Evolutionary conservation across 1,139 yeast genomes (phyloP).

Genomic region (Nadsonia commutata): DNA sequence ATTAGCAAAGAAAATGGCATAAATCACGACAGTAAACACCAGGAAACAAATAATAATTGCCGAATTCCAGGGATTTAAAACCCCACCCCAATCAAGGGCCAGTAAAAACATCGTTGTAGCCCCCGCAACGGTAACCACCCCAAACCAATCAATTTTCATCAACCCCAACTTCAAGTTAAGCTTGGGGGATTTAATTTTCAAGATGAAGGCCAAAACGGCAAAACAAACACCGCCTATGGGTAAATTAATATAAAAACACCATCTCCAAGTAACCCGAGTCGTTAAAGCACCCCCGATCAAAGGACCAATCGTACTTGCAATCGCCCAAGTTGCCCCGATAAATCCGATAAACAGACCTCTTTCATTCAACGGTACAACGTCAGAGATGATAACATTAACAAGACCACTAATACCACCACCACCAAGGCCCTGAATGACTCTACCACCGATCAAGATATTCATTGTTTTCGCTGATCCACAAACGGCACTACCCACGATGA

Average conservation of each 20-base stretch:
- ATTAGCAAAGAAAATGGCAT: slow-evolving; percentile 24
- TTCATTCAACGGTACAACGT: slow-evolving; percentile 40
- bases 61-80: slow-evolving; percentile 33
- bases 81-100: slow-evolving; percentile 40
- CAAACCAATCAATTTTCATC: slow-evolving; percentile 31
- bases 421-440: slow-evolving; percentile 54
- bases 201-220: slow-evolving; percentile 25
- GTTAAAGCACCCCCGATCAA: slow-evolving; percentile 56
- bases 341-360: slow-evolving; percentile 33
- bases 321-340: slow-evolving; percentile 38
- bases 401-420: slow-evolving; percentile 53
- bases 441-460: slow-evolving; percentile 48
- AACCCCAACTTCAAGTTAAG: slow-evolving; percentile 28
- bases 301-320: slow-evolving; percentile 53
- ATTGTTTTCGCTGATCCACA: slow-evolving; percentile 38
- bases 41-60: slow-evolving; percentile 41
- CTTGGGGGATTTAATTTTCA: slow-evolving; percentile 33
- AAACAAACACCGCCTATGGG: slow-evolving; percentile 51
- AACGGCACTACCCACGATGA: slow-evolving; percentile 47
- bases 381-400: slow-evolving; percentile 41
- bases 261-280: slow-evolving; percentile 54
- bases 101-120: slow-evolving; percentile 32
- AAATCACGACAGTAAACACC: slow-evolving; percentile 26
- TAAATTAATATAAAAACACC: slow-evolving; percentile 63
- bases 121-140: slow-evolving; percentile 28